These are phyloP conservation scores for Fistulina hepatica DNA, from an alignment of 1,284 basidiomycete species.

Conservation along the genomic window DNA sequence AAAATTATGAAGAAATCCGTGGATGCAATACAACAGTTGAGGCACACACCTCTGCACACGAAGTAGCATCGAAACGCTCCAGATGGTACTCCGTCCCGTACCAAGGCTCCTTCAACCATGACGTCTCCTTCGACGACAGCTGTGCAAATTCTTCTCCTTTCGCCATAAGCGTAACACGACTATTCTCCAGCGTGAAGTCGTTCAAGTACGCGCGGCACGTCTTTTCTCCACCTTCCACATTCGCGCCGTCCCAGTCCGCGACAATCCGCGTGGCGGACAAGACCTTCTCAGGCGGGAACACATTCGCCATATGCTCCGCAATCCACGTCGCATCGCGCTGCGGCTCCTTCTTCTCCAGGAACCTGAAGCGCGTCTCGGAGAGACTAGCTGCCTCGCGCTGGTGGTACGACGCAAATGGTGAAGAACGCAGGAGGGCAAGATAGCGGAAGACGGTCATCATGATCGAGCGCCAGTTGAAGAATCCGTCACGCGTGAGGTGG, in stretches of 20 bases:
- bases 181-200: slow-evolving; percentile 46
- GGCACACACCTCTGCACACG: slow-evolving; percentile 48
- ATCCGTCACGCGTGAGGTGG: slow-evolving; percentile 78
- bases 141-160: slow-evolving; percentile 56
- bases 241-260: slow-evolving; percentile 65
- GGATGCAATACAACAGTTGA: slow-evolving; percentile 5
- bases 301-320: slow-evolving; percentile 68
- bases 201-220: slow-evolving; percentile 60
- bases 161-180: slow-evolving; percentile 73
- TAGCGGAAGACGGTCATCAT: slow-evolving; percentile 78
- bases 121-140: slow-evolving; percentile 31
- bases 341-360: slow-evolving; percentile 77
- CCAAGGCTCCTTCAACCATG: slow-evolving; percentile 71
- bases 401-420: slow-evolving; percentile 60
- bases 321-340: slow-evolving; percentile 77
- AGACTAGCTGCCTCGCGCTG: slow-evolving; percentile 76
- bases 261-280: slow-evolving; percentile 67
- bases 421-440: slow-evolving; percentile 68
- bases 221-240: slow-evolving; percentile 26
- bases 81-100: slow-evolving; percentile 81
- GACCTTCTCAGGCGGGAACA: slow-evolving; percentile 71
- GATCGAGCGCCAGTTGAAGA: slow-evolving; percentile 72
- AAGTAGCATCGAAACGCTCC: slow-evolving; percentile 53
- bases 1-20: slow-evolving; percentile 7
- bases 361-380: slow-evolving; percentile 74